These are phyloP conservation scores for Aspergillus wentii DNA, from an alignment of 495 filamentous ascomycete genomes.

Conservation along the genomic window DNA sequence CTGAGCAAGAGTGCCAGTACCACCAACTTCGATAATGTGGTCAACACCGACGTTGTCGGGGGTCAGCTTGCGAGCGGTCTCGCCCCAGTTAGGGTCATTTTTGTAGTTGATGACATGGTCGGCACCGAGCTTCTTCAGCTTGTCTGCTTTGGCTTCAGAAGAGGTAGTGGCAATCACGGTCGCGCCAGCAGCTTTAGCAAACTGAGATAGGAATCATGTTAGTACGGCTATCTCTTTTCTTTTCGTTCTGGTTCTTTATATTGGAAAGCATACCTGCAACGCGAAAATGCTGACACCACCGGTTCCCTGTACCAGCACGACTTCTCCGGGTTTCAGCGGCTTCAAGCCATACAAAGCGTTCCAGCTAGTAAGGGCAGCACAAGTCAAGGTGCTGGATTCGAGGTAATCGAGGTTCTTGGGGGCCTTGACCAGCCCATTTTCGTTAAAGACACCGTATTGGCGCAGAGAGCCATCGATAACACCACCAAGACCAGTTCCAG, in stretches of 20 bases:
- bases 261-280: conserved; percentile 55
- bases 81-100: conserved; percentile 66
- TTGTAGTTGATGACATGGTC: conserved; percentile 79
- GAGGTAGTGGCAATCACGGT: conserved; percentile 79
- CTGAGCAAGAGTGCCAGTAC: conserved; percentile 55
- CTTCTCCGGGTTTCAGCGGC: conserved; percentile 60
- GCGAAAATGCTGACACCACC: conserved; percentile 79
- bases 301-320: conserved; percentile 74
- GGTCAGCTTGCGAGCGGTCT: conserved; percentile 64
- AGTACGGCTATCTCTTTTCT: too few species aligned
- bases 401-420: conserved; percentile 56
- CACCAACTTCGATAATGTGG: conserved; percentile 70
- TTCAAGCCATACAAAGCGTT: conserved; percentile 74
- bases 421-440: conserved; percentile 62
- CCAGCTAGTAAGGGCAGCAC: conserved; percentile 77
- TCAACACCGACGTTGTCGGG: conserved; percentile 58
- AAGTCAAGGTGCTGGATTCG: conserved; percentile 64
- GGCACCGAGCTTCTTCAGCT: conserved; percentile 66
- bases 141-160: conserved; percentile 57
- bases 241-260: too few species aligned
- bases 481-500: conserved; percentile 62
- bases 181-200: conserved; percentile 80
- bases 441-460: conserved; percentile 65
- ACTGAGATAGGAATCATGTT: conserved; percentile 40
- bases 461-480: conserved; percentile 65